Evolutionary conservation across 805 yeast genomes (phyloP), one percentile per base, ranked within the genome.

Genomic region (Metschnikowia hibisci): DNA sequence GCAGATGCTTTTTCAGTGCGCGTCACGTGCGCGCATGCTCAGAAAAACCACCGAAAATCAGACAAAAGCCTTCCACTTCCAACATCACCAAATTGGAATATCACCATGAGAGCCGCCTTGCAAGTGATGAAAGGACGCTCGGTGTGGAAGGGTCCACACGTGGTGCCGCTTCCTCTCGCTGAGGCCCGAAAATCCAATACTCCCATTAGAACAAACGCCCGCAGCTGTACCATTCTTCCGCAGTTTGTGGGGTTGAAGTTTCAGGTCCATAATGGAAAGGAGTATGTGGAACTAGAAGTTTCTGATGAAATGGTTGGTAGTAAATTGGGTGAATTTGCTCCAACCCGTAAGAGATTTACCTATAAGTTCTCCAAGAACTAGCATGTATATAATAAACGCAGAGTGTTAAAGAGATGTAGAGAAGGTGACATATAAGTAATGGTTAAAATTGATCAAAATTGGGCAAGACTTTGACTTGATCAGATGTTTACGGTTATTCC

Each of bases 281-380:
- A 88, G 54, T 93, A 90, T 60, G 95, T 89, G 31, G 87, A 88
- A 40, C 76, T 93, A 41, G 87, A 83, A 52, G 78, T 93, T 23
- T 79, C 84, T 7, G 97, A 93, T 61, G 93, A 93, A 55, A 93
- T 93, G 99, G 96, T 93, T 47, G 99, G 99, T 14, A 78, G 82
- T 53, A 93, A 91, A 62, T 70, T 93, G 43, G 99, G 99, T 2
- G 97, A 91, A 64, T 93, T 87, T 71, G 96, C 95, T 2, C 87
- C 90, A 42, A 93, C 99, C 1, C 79, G 98, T 67, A 87, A 87
- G 77, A 80, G 84, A 61, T 87, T 87, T 66, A 80, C 78, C 50
- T 89, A 86, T 69, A 85, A 89, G 41, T 85, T 77, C 64, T 80
- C 89, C 27, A 84, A 84, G 74, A 84, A 82, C 58, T 77, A 71